Conservation (phyloP, 805 yeast genomes). For the Saturnispora sanitii region DNA sequence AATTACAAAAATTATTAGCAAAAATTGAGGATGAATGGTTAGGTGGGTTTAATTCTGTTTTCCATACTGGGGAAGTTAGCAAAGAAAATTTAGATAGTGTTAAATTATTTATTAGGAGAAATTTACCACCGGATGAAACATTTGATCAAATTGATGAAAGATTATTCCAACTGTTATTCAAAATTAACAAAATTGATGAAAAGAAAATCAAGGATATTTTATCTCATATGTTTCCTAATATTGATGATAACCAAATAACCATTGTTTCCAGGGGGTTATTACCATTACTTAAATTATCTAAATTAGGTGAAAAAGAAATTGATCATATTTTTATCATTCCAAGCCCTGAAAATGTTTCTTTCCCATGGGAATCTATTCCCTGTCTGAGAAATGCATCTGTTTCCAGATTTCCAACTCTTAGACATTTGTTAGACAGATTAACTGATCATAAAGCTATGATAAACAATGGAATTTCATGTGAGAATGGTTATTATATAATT, state of each 20-base stretch:
- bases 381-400: slow-evolving; percentile 45
- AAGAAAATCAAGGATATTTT: slow-evolving; percentile 48
- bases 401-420: slow-evolving; percentile 66
- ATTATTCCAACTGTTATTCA: slow-evolving; percentile 10
- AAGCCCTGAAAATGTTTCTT: slow-evolving; percentile 49
- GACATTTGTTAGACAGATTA: slow-evolving; percentile 33
- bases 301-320: slow-evolving; percentile 3
- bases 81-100: slow-evolving; percentile 25
- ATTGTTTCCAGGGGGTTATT: slow-evolving; percentile 7
- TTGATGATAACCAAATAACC: slow-evolving; percentile 15
- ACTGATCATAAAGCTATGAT: slow-evolving; percentile 14
- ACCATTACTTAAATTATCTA: slow-evolving; percentile 18
- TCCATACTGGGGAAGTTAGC: slow-evolving; percentile 30
- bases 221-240: slow-evolving; percentile 44
- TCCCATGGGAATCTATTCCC: slow-evolving; percentile 88
- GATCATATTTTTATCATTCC: slow-evolving; percentile 63
- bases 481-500: slow-evolving; percentile 49
- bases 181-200: slow-evolving; percentile 3
- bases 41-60: slow-evolving; percentile 65
- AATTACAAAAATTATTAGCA: slow-evolving; percentile 42
- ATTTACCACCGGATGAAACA: not conserved
- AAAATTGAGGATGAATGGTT: slow-evolving; percentile 60
- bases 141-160: slow-evolving; percentile 4
- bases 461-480: slow-evolving; percentile 14
- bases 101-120: slow-evolving; percentile 26